Conservation (phyloP, 805 yeast species). For the Spathaspora girioi region DNA sequence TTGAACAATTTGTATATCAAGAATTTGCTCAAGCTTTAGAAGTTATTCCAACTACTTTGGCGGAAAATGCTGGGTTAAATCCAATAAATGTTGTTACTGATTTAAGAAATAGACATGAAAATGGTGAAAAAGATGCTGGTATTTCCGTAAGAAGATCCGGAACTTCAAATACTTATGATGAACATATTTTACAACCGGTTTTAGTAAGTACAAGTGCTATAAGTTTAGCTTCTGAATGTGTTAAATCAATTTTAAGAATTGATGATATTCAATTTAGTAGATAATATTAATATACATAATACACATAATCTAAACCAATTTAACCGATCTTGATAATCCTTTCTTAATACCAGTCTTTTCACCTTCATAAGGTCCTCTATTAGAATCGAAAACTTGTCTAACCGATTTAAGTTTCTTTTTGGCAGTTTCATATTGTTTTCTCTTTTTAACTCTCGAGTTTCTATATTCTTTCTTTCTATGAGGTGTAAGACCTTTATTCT, state of each 20-base stretch:
- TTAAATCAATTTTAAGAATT: constrained; percentile 90
- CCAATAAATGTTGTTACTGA: constrained; percentile 91
- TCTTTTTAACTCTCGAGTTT: constrained; percentile 96
- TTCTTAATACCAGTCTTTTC: constrained; percentile 97
- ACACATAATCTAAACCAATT: constrained; percentile 41
- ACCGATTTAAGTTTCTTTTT: constrained; percentile 89
- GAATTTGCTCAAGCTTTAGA: constrained; percentile 91
- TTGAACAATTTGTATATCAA: constrained; percentile 85
- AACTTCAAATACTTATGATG: constrained; percentile 85
- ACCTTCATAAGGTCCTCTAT: constrained; percentile 74
- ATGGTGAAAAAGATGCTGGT: constrained; percentile 92
- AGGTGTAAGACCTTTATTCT: constrained; percentile 94
- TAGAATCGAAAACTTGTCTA: constrained; percentile 81
- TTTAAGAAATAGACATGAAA: constrained; percentile 83
- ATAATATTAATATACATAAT: constrained; percentile 6
- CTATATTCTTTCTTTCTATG: constrained; percentile 90
- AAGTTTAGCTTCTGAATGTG: constrained; percentile 93
- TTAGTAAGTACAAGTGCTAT: constrained; percentile 93
- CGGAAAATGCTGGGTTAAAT: constrained; percentile 93
- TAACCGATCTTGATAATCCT: constrained; percentile 83
- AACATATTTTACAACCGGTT: constrained; percentile 95
- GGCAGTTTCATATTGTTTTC: constrained; percentile 93
- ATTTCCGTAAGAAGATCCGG: constrained; percentile 92
- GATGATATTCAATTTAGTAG: constrained; percentile 91
- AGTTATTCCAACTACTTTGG: constrained; percentile 88